Evolutionary conservation across 169 alveolate species (phyloP), one percentile per base, ranked within the genome.

Genomic region (Cryptosporidium meleagridis): DNA sequence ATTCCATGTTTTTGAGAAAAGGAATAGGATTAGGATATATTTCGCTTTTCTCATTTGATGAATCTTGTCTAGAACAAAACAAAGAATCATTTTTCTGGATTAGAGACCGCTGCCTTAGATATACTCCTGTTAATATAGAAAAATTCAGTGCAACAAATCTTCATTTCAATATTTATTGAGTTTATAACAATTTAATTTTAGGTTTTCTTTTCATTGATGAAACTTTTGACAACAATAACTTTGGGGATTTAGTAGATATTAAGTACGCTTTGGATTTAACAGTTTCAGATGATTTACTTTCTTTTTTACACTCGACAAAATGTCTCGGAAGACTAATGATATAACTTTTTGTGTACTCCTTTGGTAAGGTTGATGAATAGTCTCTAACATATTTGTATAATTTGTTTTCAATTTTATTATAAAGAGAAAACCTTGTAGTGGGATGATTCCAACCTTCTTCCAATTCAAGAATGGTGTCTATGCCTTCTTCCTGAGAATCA

Each of bases 1-100:
- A 61, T 31, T 80, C 89, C 9, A 80, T 80, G 89, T 5, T 12
- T 31, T 7, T 37, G 29, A 41, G 89, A 39, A 62, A 26, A 23
- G 89, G 89, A 31, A 59, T 80, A 31, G 89, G 89, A 9, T 62
- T 80, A 31, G 89, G 89, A 8, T 80, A 59, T 39, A 80, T 80
- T 80, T 80, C 89, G 45, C 44, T 45, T 26, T 26, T 18, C 29
- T 80, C 89, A 23, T 65, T 61, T 33, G 35, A 41, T 21, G 37
- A 62, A 9, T 80, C 89, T 26, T 58, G 29, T 18, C 29, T 37
- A 26, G 59, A 41, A 41, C 89, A 65, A 39, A 23, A 9, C 21
- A 65, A 8, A 39, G 75, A 59, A 26, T 35, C 80, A 14, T 21
- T 45, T 41, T 80, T 80, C 59, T 80, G 89, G 89, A 67, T 80